Evolutionary conservation across 2,329 filamentous ascomycete genomes (phyloP), one percentile per base, ranked within the genome.

Genomic region (Onygenales sp.): DNA sequence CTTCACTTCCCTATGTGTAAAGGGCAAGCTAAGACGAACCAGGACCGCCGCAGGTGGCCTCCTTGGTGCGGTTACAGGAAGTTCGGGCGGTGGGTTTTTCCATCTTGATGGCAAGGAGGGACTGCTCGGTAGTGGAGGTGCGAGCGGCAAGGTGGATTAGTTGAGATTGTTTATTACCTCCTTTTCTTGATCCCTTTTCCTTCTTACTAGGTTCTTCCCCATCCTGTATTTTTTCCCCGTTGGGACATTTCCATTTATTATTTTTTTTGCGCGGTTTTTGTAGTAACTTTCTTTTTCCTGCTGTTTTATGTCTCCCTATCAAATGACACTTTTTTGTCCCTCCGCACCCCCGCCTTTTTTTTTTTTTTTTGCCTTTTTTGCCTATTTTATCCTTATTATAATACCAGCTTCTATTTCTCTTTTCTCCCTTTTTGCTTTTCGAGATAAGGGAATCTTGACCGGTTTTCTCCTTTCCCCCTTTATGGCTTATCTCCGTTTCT

Each of bases 51-150:
- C 64, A 51, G 67, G 67, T 27, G 69, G 68, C 11, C 67, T 70
- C 38, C 62, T 72, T 43, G 68, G 68, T 39, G 52, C 39, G 27
- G 59, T 55, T 13, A 51, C 58, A 8, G 67, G 68, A 52, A 63
- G 64, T 53, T 65, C 57, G 52, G 61, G 64, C 39, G 66, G 64
- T 51, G 73, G 73, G 10, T 75, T 76, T 60, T 74, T 76, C 63
- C 69, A 73, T 54, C 64, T 76, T 27, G 74, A 76, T 60, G 73
- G 71, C 38, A 76, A 77, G 61, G 73, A 76, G 57, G 72, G 73
- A 32, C 56, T 75, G 41, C 60, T 76, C 60, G 71, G 69, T 54
- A 68, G 66, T 17, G 63, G 63, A 33, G 56, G 51, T 43, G 63
- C 65, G 31, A 70, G 70, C 21, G 74, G 72, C 50, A 77, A 77